Conservation (phyloP, 2,329 filamentous ascomycete genomes). For the Penicillium sp. region DNA sequence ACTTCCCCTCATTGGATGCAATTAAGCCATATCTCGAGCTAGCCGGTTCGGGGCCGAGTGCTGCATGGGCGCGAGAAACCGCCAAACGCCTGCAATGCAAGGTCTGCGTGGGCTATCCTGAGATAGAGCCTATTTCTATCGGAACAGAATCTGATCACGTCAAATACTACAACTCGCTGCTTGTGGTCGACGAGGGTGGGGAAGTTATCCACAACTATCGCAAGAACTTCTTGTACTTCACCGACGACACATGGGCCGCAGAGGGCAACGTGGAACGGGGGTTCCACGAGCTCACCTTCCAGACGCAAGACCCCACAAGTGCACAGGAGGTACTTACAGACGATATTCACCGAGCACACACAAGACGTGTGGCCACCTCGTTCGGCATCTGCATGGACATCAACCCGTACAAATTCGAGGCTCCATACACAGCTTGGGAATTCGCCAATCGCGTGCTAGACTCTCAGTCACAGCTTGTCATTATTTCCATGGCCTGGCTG, state of each 20-base stretch:
- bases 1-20: conserved; percentile 57
- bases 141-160: conserved; percentile 3
- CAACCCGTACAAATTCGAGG: conserved; percentile 61
- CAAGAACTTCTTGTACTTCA: conserved; percentile 65
- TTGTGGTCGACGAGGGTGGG: conserved; percentile 57
- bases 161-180: conserved; percentile 57
- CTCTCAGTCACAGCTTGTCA: conserved; percentile 50
- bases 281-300: conserved; percentile 28
- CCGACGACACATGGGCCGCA: conserved; percentile 62
- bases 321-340: background rate
- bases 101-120: conserved; percentile 65
- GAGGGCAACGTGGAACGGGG: conserved; percentile 47
- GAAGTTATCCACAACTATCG: conserved; percentile 59
- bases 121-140: conserved; percentile 35
- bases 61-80: conserved; percentile 57
- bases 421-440: conserved; percentile 59
- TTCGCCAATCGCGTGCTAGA: conserved; percentile 57
- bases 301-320: background rate
- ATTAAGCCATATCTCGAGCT: conserved; percentile 60
- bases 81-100: conserved; percentile 56
- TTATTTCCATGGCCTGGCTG: conserved; percentile 65
- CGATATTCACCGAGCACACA: background rate
- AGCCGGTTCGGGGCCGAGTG: conserved; percentile 54
- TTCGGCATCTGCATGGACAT: conserved; percentile 56
- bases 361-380: conserved; percentile 37